Conservation (phyloP, 176 grass and related monocot genomes). For the Triticum turgidum region DNA sequence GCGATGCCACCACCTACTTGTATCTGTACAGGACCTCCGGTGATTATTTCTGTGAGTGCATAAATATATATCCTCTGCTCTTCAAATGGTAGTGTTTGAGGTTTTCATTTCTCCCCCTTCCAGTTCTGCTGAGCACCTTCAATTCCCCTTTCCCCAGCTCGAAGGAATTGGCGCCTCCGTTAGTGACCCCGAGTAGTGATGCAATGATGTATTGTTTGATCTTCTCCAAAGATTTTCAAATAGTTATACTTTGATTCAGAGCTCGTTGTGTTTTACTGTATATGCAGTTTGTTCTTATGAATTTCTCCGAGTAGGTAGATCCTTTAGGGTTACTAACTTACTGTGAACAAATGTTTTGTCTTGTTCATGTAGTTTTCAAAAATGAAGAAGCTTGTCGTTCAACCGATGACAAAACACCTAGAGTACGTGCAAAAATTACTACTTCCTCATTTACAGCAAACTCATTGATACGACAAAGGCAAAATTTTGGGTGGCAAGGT, state of each 20-base stretch:
- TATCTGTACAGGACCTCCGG: too few relatives aligned
- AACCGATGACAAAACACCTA: conserved; percentile 49
- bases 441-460: conserved; percentile 38
- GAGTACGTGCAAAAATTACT: conserved; percentile 47
- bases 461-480: too few relatives aligned
- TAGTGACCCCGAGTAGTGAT: conserved; percentile 45
- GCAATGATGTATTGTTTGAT: conserved; percentile 49
- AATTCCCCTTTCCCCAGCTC: too few relatives aligned
- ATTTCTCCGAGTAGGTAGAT: background rate
- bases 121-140: too few relatives aligned
- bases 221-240: conserved; percentile 37
- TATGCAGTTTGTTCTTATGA: background rate
- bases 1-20: too few relatives aligned
- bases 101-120: too few relatives aligned
- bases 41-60: too few relatives aligned
- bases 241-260: conserved; percentile 13
- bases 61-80: too few relatives aligned
- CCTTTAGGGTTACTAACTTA: background rate
- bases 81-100: too few relatives aligned
- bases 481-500: too few relatives aligned
- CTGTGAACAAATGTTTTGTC: background rate
- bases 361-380: background rate
- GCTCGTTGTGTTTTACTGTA: background rate
- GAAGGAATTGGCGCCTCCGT: too few relatives aligned
- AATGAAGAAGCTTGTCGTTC: conserved; percentile 67